Conservation (phyloP, 1,139 yeast genomes). For the Wickerhamiella infanticola region DNA sequence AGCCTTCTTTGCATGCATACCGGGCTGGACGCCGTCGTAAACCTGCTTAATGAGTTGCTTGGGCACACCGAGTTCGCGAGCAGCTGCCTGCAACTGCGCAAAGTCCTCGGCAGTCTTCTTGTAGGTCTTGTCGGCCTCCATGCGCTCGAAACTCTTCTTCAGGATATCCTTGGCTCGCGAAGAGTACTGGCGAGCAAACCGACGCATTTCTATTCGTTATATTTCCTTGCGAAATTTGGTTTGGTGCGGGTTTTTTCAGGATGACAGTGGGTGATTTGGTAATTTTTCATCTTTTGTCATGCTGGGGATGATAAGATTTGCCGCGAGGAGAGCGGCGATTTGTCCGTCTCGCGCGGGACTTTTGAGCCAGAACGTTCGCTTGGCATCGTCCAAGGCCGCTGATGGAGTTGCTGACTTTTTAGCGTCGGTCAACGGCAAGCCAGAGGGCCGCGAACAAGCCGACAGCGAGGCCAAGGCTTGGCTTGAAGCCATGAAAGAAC, state of each 20-base stretch:
- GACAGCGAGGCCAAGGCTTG: conserved; percentile 54
- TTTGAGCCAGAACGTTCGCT: background rate
- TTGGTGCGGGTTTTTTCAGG: background rate
- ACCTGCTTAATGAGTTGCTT: conserved; percentile 18
- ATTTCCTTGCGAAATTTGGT: background rate
- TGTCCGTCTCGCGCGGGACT: background rate
- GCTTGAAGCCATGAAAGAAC: conserved; percentile 42
- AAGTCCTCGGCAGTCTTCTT: conserved; percentile 20
- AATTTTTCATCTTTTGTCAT: background rate
- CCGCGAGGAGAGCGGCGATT: background rate
- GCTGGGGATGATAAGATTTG: background rate
- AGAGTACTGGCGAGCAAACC: conserved; percentile 1
- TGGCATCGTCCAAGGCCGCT: background rate
- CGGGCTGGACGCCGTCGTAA: conserved; percentile 19
- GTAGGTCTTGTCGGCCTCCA: conserved; percentile 18
- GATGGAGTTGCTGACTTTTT: conserved; percentile 12
- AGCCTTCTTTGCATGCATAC: conserved; percentile 10
- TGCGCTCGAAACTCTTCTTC: conserved; percentile 21
- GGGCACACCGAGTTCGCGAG: conserved; percentile 20
- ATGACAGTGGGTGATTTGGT: background rate
- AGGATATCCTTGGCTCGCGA: conserved; percentile 18
- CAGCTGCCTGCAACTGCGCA: conserved; percentile 20
- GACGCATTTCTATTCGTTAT: background rate
- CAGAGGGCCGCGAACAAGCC: conserved; percentile 12
- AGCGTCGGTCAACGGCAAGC: conserved; percentile 4